Conservation (phyloP, 495 filamentous ascomycete genomes). For the Trichoderma reesei region DNA sequence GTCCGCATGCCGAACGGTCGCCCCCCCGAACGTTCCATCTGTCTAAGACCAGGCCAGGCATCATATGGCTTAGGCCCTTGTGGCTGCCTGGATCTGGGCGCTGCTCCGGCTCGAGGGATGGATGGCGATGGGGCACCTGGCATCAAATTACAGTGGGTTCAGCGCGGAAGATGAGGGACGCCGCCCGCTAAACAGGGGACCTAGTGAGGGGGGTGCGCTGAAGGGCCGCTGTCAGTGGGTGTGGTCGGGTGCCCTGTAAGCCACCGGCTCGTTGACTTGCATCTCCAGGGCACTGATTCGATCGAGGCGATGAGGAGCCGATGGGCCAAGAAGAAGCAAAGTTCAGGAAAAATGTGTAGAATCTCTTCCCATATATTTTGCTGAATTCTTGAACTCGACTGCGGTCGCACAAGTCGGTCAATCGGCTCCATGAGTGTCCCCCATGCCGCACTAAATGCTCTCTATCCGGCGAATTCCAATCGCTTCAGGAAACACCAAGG, state of each 20-base stretch:
- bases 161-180: background rate
- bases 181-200: background rate
- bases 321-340: too few relatives aligned
- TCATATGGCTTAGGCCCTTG: background rate
- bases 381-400: too few relatives aligned
- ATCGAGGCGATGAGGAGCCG: too few relatives aligned
- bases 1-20: conserved; percentile 2
- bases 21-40: background rate
- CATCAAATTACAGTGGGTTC: background rate
- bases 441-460: too few relatives aligned
- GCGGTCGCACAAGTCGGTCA: too few relatives aligned
- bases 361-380: too few relatives aligned
- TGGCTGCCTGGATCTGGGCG: conserved; percentile 3
- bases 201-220: background rate
- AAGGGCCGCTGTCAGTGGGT: background rate
- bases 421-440: too few relatives aligned
- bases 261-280: background rate
- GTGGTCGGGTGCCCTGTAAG: conserved; percentile 5
- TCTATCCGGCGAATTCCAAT: background rate
- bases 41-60: background rate
- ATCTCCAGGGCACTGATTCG: too few relatives aligned
- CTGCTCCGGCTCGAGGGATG: background rate
- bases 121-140: background rate
- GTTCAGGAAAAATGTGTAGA: background rate
- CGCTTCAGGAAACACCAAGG: background rate